A percentile compares a stretch with the other conserved stretches of the same genome.
Conservation (phyloP, 148 eudicot species). For the Cornus controversa region DNA sequence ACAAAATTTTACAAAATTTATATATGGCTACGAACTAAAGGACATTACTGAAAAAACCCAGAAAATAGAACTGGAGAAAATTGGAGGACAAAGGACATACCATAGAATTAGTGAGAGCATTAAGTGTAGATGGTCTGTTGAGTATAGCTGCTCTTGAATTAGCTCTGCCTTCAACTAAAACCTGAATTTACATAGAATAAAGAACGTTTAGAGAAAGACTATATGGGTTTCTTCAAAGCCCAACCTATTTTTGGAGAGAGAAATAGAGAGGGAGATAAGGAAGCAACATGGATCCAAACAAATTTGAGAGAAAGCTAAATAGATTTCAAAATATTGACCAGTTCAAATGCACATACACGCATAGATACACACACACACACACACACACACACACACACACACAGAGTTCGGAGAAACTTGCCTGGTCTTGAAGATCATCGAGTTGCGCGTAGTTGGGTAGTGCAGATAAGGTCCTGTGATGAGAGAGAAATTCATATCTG, state of each 20-base stretch:
- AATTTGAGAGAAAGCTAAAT: too few species aligned
- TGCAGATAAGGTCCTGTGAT: constrained; percentile 47
- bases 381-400: neutral
- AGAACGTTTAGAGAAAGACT: constrained; percentile 1
- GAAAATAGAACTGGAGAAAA: neutral
- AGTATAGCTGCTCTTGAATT: constrained; percentile 77
- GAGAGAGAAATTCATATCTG: constrained; percentile 27
- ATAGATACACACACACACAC: neutral
- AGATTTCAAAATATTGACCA: neutral
- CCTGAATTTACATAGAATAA: constrained; percentile 38
- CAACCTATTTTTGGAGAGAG: too few species aligned
- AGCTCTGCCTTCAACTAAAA: constrained; percentile 86
- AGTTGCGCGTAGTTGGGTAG: constrained; percentile 47
- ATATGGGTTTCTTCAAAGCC: neutral
- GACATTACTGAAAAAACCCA: neutral
- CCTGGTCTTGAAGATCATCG: constrained; percentile 67
- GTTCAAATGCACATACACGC: neutral
- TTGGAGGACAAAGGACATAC: constrained; percentile 29
- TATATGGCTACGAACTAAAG: neutral
- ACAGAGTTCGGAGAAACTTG: constrained; percentile 16
- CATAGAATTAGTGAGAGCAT: constrained; percentile 71
- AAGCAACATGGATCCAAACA: neutral
- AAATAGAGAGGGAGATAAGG: too few species aligned
- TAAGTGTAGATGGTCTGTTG: constrained; percentile 76
- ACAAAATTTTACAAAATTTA: neutral